Evolutionary conservation across 2,329 filamentous ascomycete genomes (phyloP), one percentile per base, ranked within the genome.

Genomic region (Dothidotthia symphoricarpi): DNA sequence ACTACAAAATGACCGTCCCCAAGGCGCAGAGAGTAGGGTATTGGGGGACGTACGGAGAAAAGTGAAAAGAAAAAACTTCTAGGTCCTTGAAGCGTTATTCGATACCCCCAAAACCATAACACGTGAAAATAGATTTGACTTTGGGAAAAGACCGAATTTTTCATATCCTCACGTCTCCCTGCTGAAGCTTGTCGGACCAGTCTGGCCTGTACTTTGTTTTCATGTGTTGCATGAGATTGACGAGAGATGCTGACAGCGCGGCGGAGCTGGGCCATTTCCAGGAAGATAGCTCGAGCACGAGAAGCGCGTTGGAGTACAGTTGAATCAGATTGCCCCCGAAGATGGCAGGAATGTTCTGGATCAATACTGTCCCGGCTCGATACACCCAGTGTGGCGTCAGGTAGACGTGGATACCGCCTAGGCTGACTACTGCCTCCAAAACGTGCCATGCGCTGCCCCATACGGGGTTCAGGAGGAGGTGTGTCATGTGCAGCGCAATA

Each of bases 371-470:
- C 3, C 54, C 60, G 7, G 62, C 61, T 31, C 55, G 51, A 37
- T 62, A 64, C 1, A 66, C 61, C 62, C 62, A 66, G 36, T 66
- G 59, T 11, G 62, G 62, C 2, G 62, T 66, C 6, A 61, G 36
- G 26, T 57, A 66, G 4, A 53, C 53, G 43, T 66, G 59, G 6
- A 64, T 53, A 30, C 51, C 51, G 8, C 59, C 61, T 3, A 47
- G 41, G 26, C 53, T 52, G 4, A 66, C 60, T 9, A 63, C 62
- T 16, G 57, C 54, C 35, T 66, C 62, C 26, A 62, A 45, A 4
- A 56, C 42, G 14, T 43, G 48, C 59, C 58, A 64, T 17, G 60
- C 61, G 35, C 48, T 60, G 16, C 52, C 54, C 61, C 61, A 64
- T 27, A 49, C 51, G 6, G 62, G 62, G 14, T 62, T 59, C 2